Evolutionary conservation across 345 rosid species (phyloP), one percentile per base, ranked within the genome.

Genomic region (Citrus mangshanensis): DNA sequence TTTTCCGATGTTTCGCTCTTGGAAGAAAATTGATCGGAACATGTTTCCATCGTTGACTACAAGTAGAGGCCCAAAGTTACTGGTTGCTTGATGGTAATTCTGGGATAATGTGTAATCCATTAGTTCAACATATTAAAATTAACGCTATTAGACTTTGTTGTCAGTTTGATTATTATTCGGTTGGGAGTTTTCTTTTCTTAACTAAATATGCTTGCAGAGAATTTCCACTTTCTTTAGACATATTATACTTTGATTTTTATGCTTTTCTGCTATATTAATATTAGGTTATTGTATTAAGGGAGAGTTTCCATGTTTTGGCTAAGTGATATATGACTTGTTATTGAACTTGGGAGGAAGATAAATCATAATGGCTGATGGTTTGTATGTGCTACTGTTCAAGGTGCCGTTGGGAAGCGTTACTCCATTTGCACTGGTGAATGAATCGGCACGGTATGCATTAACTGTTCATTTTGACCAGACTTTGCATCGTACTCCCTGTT

Each of bases 401-500:
- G 97, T 93, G 9, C 87, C 98, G 1, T 79, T 93, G 77, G 98
- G 98, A 78, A 91, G 94, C 81, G 98, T 92, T 70, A 92, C 97
- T 9, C 98, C 98, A 49, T 93, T 93, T 84, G 93, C 95, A n/a
- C 59, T 93, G 49, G 75, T 89, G 64, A 92, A 93, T 82, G 93
- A 92, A 84, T 89, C 95, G n/a, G 91, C 99, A 79, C 70, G 96
- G 98, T 95, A 89, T 61, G 74, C 58, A 3, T 68, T 79, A 56
- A 34, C 28, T 77, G 63, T 78, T 73, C 19, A 0, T 65, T 60
- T 69, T 14, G 21, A 27, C 25, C 66, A 18, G 59, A 25, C 69
- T 70, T 28, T 38, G 46, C 27, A 21, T 70, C n/a, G 64, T 27
- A 38, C 9, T 42, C 68, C 24, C 58, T 66, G 61, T 49, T 13